Base-by-base conservation (phyloP, 1,284 basidiomycete species). In the Ustilago hordei region DNA sequence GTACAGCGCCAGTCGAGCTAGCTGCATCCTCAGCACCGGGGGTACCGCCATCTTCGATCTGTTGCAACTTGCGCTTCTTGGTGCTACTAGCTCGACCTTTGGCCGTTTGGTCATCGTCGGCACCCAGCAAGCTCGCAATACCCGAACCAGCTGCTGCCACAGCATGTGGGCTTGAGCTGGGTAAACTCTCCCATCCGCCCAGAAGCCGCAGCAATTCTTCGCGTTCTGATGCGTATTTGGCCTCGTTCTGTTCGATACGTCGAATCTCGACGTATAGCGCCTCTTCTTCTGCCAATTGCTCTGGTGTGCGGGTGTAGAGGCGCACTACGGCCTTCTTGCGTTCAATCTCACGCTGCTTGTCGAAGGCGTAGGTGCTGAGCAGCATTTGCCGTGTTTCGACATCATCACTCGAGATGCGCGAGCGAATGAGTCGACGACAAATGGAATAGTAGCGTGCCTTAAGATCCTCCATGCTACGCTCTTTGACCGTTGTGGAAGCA, bases 381-480 rank as follows among this genome's bases (percentile, higher is more conserved):
- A 85, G 79, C 19, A 78, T 67, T 56, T 84, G 81, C 8, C 84
- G 71, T 48, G 81, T 58, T 31, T 73, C 80, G 34, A 74, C 68
- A 69, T 84, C 83, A 45, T 84, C 84, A 38, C 77, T 79, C 34
- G 79, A 81, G 63, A 85, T 85, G 47, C 95, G 89, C 69, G 91
- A 93, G 53, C 94, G 90, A 39, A 98, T 90, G 28, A 99, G 90
- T 65, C 93, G 92, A 38, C 96, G 91, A 85, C 95, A 97, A 28
- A 97, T 92, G 60, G 93, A 92, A 84, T 93, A 98, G 85, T 99
- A 99, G 39, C 97, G 89, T 73, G 95, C 93, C 88, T 99, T 98
- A 81, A 99, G 88, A 72, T 98, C 95, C 93, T 97, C 84, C 67
- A 78, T 75, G 35, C 61, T 67, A 12, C 79, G 50, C 45, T 68